A percentile compares a stretch with the other conserved stretches of the same genome.
Conservation (phyloP, 148 eudicot species). For the Rhododendron ferrugineum region DNA sequence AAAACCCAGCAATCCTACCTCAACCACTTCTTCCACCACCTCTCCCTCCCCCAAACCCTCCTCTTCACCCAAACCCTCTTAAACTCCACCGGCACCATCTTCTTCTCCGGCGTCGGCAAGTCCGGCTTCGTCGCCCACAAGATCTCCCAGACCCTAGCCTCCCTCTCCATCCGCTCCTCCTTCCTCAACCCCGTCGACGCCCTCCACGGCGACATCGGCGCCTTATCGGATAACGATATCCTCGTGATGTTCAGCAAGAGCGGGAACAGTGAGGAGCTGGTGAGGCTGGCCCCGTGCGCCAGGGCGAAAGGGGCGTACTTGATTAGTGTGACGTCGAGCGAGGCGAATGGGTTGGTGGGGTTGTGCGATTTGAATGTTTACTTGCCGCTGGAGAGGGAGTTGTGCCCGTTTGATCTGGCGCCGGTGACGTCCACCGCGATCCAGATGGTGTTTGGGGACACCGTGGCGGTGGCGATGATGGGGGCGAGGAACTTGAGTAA, state of each 20-base stretch:
- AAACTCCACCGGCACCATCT: constrained; percentile 58
- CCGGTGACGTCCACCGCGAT: constrained; percentile 97
- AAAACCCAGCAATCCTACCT: constrained; percentile 72
- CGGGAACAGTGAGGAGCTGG: constrained; percentile 74
- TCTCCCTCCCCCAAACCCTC: constrained; percentile 64
- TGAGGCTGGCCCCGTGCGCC: constrained; percentile 75
- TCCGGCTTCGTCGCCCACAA: constrained; percentile 92
- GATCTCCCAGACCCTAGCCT: constrained; percentile 83
- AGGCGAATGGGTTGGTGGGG: constrained; percentile 42
- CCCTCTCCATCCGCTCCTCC: constrained; percentile 64
- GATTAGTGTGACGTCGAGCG: constrained; percentile 64
- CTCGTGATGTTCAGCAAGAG: constrained; percentile 79
- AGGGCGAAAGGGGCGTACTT: constrained; percentile 73
- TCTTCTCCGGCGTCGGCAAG: constrained; percentile 89
- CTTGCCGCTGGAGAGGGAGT: constrained; percentile 89
- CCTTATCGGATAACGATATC: constrained; percentile 31
- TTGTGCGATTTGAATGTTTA: constrained; percentile 71
- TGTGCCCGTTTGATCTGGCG: constrained; percentile 92
- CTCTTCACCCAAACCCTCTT: constrained; percentile 70
- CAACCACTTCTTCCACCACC: constrained; percentile 70
- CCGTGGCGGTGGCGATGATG: constrained; percentile 91
- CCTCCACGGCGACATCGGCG: constrained; percentile 92
- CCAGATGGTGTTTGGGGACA: constrained; percentile 98
- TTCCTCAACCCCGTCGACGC: constrained; percentile 84
- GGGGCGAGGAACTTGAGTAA: constrained; percentile 67